These are phyloP conservation scores for Murraya koenigii DNA, from an alignment of 345 rosid species.

Conservation along the genomic window DNA sequence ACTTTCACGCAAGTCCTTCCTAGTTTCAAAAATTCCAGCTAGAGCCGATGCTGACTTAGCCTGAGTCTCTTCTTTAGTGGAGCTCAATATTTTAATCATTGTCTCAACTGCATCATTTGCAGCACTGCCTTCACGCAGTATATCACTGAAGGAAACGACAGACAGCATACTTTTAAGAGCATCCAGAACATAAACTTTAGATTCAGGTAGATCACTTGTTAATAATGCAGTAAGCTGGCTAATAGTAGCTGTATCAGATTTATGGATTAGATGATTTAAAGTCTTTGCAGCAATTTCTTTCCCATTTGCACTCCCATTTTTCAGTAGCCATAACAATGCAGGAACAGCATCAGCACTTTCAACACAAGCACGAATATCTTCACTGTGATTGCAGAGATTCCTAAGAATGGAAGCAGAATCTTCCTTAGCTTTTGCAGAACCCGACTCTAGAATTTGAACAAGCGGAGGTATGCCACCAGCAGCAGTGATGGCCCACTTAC, in stretches of 20 bases:
- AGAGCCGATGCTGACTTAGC: conserved; percentile 94
- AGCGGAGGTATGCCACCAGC: conserved; percentile 99
- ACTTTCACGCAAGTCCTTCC: conserved; percentile 97
- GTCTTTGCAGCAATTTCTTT: conserved; percentile 99
- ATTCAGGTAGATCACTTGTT: conserved; percentile 96
- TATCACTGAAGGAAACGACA: conserved; percentile 73
- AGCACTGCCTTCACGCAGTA: conserved; percentile 93
- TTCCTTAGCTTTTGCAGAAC: conserved; percentile 98
- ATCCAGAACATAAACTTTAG: conserved; percentile 90
- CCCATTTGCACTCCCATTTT: conserved; percentile 95
- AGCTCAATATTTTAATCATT: conserved; percentile 83
- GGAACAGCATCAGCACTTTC: conserved; percentile 99
- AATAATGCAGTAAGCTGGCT: conserved; percentile 95
- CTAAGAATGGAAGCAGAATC: conserved; percentile 95
- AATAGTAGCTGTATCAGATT: conserved; percentile 95
- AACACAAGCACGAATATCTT: conserved; percentile 98
- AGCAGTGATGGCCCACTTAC: conserved; percentile 99
- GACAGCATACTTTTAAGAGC: conserved; percentile 96
- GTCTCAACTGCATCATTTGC: conserved; percentile 99
- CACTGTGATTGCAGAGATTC: conserved; percentile 98
- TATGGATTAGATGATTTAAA: conserved; percentile 89
- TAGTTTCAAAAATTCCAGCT: conserved; percentile 75
- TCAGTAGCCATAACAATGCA: conserved; percentile 94
- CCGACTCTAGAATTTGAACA: conserved; percentile 96
- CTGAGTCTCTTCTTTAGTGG: conserved; percentile 89